phyloP scores from a whole-genome alignment of 768 basidiomycete species.

The Amanita brunnescens region DNA sequence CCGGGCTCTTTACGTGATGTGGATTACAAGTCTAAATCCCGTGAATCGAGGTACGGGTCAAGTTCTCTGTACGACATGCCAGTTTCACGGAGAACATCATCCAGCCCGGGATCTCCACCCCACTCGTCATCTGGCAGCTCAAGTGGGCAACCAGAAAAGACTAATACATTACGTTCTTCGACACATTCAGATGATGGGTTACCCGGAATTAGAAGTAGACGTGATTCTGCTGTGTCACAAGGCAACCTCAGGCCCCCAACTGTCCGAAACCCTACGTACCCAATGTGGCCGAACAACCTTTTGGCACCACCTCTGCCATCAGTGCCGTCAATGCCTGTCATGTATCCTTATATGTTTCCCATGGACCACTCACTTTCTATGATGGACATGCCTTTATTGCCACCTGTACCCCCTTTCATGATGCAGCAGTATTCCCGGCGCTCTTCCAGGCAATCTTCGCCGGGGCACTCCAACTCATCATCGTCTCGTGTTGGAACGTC shows the following conservation, averaged over 20 bases:
- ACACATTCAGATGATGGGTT: conserved; percentile 47
- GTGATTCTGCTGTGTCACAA: conserved; percentile 28
- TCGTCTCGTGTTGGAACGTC: conserved; percentile 28
- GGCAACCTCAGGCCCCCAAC: conserved; percentile 17
- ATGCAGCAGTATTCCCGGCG: conserved; percentile 47
- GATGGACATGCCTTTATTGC: conserved; percentile 65
- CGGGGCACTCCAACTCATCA: conserved; percentile 24
- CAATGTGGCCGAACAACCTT: conserved; percentile 32
- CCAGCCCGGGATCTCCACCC: conserved; percentile 31
- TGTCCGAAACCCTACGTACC: conserved; percentile 25
- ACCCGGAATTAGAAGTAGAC: conserved; percentile 28
- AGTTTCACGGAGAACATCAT: conserved; percentile 35
- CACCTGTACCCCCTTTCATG: conserved; percentile 72
- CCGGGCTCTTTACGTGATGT: conserved; percentile 29
- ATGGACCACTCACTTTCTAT: conserved; percentile 27
- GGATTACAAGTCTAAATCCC: conserved; percentile 32
- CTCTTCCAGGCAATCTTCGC: conserved; percentile 24
- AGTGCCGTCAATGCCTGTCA: conserved; percentile 12
- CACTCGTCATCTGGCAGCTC: conserved; percentile 49
- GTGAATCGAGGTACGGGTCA: conserved; percentile 29
- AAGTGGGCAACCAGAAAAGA: conserved; percentile 21
- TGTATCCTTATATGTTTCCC: conserved; percentile 20
- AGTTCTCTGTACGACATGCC: conserved; percentile 27
- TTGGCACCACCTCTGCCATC: conserved; percentile 31
- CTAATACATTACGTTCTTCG: conserved; percentile 38